Percentiles rank a stretch among this genome's conserved stretches.
These are phyloP conservation scores for Prunus persica DNA, from an alignment of 306 rosid species.

Conservation along the genomic window DNA sequence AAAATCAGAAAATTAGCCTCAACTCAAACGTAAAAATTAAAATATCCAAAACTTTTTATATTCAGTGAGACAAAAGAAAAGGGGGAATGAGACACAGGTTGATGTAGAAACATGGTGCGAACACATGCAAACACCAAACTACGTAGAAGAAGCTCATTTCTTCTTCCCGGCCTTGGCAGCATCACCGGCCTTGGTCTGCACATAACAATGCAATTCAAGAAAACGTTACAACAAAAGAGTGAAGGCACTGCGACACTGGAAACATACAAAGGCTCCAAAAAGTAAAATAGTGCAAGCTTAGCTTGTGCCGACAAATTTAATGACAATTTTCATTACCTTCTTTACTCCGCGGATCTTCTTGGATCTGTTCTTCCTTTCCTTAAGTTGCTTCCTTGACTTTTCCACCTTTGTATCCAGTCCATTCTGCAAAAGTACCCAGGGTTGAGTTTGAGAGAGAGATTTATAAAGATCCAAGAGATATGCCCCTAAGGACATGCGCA, in stretches of 20 bases:
- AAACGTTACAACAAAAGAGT: background rate
- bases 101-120: background rate
- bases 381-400: conserved; percentile 78
- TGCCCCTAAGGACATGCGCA: background rate
- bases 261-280: background rate
- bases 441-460: background rate
- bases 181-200: conserved; percentile 78
- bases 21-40: background rate
- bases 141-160: conserved; percentile 41
- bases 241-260: background rate
- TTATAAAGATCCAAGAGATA: background rate
- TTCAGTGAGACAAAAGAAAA: background rate
- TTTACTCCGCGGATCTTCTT: conserved; percentile 82
- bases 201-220: background rate
- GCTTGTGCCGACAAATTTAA: background rate
- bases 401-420: conserved; percentile 76
- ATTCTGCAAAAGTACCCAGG: conserved; percentile 37
- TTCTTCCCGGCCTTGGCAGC: conserved; percentile 80
- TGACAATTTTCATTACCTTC: conserved; percentile 43
- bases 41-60: background rate
- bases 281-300: background rate
- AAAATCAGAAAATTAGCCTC: background rate
- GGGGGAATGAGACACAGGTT: background rate
- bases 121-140: conserved; percentile 3
- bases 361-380: conserved; percentile 81